Evolutionary conservation across 148 eudicot genomes (phyloP).

Genomic region (Vaccinium vitisidaea): DNA sequence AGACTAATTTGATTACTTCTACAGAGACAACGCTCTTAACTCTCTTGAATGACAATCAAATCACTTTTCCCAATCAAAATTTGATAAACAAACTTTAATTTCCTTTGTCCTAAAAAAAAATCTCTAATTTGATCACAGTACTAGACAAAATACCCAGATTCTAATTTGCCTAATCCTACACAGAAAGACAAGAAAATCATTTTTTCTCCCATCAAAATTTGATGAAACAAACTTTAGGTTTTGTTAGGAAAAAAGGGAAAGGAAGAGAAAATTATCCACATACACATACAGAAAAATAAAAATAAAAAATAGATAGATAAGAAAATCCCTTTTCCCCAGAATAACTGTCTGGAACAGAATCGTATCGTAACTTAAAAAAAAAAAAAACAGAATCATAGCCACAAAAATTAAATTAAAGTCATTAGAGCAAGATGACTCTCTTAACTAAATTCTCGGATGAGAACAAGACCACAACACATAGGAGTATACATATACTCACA

Average conservation of each 20-base stretch:
- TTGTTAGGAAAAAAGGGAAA: not conserved
- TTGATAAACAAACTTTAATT: too few species aligned
- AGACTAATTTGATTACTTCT: too few species aligned
- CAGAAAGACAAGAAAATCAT: not conserved
- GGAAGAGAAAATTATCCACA: not conserved
- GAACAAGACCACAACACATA: not conserved
- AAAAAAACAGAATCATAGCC: not conserved
- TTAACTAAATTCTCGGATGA: not conserved
- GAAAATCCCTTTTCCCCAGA: not conserved
- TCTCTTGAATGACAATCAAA: not conserved
- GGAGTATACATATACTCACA: not conserved
- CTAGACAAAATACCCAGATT: too few species aligned
- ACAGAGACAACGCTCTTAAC: not conserved
- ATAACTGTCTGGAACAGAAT: not conserved
- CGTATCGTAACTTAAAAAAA: too few species aligned
- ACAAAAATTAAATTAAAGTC: not conserved
- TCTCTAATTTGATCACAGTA: too few species aligned
- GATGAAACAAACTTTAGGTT: not conserved
- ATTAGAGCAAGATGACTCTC: not conserved
- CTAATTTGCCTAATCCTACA: too few species aligned
- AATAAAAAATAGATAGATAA: not conserved
- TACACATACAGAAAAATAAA: not conserved
- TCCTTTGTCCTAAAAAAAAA: too few species aligned
- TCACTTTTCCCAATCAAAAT: not conserved
- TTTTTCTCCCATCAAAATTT: not conserved